Evolutionary conservation across 202 grass and related monocot genomes (phyloP), one percentile per base, ranked within the genome.

Genomic region (Panicum hallii): DNA sequence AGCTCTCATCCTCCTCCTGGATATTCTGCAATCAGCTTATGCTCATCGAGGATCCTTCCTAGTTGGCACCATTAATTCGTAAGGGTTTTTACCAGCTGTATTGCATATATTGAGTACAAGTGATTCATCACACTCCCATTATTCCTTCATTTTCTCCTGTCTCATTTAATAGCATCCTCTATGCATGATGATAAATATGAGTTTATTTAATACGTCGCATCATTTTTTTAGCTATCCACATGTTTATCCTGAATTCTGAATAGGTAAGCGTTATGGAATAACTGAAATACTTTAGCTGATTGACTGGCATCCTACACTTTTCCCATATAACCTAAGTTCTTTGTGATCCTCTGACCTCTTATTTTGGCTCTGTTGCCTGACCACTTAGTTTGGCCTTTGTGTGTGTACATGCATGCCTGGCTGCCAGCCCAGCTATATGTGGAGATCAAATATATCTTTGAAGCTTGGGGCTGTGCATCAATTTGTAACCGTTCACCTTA

Each of bases 41-140:
- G 61, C 77, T 64, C 34, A 94, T 70, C 84, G 85, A 87, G 97
- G 97, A 44, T 83, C 94, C 40, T 89, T 99, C 70, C 86, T 89
- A 79, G 83, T 99, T 92, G 91, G 86, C 74, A 78, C 79, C 67
- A 94, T 99, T 89, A 99, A 91, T 78, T 93, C 89, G 97, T 99
- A 93, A 88, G 91, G 19, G 17, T 88, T 89, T 74, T 53, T 47
- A 77, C 69, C 76, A 56, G 32, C 48, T 81, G 56, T 88, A 40
- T 73, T 74, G 42, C 73, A 64, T 88, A 77, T 32, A 53, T 70
- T 73, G 74, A 88, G 40, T 58, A 70, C 15, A 75, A 75, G 70
- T 74, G 57, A 53, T 63, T 80, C 38, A 47, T 70, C 30, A 83
- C 43, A 86, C 40, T 34, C 34, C 60, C n/a, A 78, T 53, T 67